phyloP scores from a whole-genome alignment of 371 early-diverging fungal genomes.

The Circinella umbellata region DNA sequence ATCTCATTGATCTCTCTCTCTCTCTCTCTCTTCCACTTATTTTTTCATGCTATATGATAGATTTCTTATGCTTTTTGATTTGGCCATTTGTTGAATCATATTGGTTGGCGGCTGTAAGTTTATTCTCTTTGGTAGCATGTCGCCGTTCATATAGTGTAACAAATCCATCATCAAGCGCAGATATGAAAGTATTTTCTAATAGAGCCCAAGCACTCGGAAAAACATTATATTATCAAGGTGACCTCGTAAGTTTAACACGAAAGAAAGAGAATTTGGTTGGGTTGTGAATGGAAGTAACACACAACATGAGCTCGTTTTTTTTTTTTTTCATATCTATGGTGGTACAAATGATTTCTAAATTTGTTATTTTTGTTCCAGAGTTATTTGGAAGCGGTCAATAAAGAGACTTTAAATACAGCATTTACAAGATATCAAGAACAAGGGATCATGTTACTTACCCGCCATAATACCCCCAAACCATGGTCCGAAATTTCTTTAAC shows the following conservation, averaged over 20 bases:
- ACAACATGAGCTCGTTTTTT: no score
- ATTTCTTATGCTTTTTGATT: conserved; percentile 85
- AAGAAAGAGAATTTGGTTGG: no score
- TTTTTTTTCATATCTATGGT: no score
- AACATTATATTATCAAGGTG: conserved; percentile 48
- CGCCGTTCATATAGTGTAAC: conserved; percentile 15
- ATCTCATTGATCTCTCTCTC: no score
- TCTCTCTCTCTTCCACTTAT: not conserved
- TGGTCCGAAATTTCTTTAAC: conserved; percentile 56
- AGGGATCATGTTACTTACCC: conserved; percentile 65
- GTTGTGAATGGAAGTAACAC: no score
- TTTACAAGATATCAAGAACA: conserved; percentile 72
- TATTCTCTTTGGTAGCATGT: conserved; percentile 63
- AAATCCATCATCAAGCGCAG: conserved; percentile 62
- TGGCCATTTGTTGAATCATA: conserved; percentile 94
- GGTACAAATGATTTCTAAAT: conserved; percentile 21
- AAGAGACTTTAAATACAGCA: conserved; percentile 84
- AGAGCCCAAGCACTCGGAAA: conserved; percentile 81
- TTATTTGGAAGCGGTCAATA: conserved; percentile 86
- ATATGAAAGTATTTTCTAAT: conserved; percentile 70
- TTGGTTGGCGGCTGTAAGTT: conserved; percentile 76
- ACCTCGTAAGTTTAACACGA: conserved; percentile 27
- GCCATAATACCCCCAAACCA: conserved; percentile 51
- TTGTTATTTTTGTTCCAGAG: conserved; percentile 22
- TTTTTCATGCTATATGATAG: conserved; percentile 31